Conservation (phyloP, 2,329 filamentous ascomycete species). For the Colletotrichum gigasporum region DNA sequence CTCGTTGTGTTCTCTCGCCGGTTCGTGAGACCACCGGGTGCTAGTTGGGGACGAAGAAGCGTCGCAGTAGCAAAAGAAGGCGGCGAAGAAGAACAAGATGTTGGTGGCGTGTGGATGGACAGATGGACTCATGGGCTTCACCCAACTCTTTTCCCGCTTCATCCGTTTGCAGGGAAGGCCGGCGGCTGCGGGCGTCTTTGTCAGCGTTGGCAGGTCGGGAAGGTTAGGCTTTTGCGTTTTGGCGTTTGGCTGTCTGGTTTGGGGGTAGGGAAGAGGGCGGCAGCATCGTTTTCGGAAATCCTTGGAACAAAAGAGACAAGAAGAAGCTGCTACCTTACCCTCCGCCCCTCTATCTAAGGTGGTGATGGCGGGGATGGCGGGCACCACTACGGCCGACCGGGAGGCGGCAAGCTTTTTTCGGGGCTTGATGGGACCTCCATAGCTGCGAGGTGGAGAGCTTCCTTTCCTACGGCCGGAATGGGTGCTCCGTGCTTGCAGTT, state of each 20-base stretch:
- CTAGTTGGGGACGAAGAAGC: too few species aligned
- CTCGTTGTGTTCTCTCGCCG: neutral
- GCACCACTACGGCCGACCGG: slow-evolving; percentile 7
- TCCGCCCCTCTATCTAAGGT: neutral
- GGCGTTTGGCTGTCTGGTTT: neutral
- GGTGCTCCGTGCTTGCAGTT: slow-evolving; percentile 18
- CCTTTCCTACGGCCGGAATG: slow-evolving; percentile 11
- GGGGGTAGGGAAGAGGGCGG: neutral
- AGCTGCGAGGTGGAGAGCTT: neutral
- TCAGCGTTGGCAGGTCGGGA: slow-evolving; percentile 9
- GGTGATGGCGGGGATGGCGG: too few species aligned
- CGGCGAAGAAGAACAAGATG: neutral
- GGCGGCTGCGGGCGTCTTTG: slow-evolving; percentile 9
- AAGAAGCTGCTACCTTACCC: neutral
- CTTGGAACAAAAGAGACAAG: neutral
- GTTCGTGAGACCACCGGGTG: slow-evolving; percentile 10
- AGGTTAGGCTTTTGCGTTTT: slow-evolving; percentile 3
- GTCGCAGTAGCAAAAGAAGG: neutral
- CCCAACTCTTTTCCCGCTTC: slow-evolving; percentile 5
- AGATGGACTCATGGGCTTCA: too few species aligned
- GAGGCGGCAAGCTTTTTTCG: slow-evolving; percentile 3
- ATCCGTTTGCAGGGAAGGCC: slow-evolving; percentile 23
- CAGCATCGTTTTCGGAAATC: slow-evolving; percentile 20
- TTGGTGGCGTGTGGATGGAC: neutral
- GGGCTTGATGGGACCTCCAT: neutral